Percentiles rank a stretch among this genome's conserved stretches.
phyloP scores from a whole-genome alignment of 2,329 filamentous ascomycete species.

The Fusarium chlamydosporum region DNA sequence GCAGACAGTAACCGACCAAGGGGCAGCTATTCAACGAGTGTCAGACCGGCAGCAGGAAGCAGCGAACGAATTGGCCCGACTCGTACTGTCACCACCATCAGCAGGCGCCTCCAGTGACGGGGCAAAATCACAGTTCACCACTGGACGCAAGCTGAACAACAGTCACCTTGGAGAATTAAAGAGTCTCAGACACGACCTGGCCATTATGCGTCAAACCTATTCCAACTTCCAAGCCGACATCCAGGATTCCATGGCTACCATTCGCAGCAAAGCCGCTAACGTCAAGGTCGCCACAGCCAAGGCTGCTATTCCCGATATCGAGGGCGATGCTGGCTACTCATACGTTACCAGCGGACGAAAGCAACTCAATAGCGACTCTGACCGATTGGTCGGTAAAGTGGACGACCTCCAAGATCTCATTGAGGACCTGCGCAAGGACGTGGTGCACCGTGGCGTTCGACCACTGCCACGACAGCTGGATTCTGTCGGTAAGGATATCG shows the following conservation, averaged over 20 bases:
- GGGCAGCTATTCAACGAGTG: constrained; percentile 84
- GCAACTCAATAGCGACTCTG: constrained; percentile 86
- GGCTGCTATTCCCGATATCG: constrained; percentile 77
- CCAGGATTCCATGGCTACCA: constrained; percentile 85
- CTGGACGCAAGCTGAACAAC: constrained; percentile 64
- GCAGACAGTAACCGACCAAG: constrained; percentile 86
- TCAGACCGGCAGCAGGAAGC: constrained; percentile 92
- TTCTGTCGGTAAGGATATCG: constrained; percentile 88
- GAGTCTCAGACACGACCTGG: constrained; percentile 86
- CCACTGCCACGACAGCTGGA: constrained; percentile 93
- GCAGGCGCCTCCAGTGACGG: constrained; percentile 61
- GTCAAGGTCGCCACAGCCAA: constrained; percentile 84
- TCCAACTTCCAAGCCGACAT: constrained; percentile 91
- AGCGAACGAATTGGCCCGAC: constrained; percentile 83
- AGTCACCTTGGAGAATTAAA: constrained; percentile 84
- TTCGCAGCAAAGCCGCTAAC: constrained; percentile 83
- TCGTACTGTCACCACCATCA: constrained; percentile 64
- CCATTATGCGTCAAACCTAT: constrained; percentile 92
- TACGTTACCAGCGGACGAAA: constrained; percentile 92
- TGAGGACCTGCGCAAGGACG: constrained; percentile 96
- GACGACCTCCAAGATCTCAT: constrained; percentile 98
- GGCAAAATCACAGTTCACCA: constrained; percentile 52
- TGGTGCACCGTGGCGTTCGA: constrained; percentile 91
- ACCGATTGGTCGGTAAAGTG: constrained; percentile 89
- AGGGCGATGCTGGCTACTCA: constrained; percentile 83